These are phyloP conservation scores for Stygiomarasmius scandens DNA, from an alignment of 1,284 basidiomycete genomes.

Conservation along the genomic window DNA sequence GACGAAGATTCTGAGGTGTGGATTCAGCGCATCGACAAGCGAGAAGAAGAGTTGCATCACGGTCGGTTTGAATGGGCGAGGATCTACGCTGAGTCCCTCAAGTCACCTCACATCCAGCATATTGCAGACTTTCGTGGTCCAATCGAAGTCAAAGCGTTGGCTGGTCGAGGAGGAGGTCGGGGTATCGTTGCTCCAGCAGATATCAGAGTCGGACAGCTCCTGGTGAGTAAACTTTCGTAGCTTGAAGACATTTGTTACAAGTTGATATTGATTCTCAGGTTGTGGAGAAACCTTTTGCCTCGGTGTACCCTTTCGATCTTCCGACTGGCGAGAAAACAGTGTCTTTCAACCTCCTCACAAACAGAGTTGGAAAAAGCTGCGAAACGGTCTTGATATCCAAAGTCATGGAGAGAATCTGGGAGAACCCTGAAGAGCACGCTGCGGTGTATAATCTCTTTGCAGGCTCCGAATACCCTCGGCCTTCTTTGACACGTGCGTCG, in stretches of 20 bases:
- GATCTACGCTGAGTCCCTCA: constrained; percentile 10
- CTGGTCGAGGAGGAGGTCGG: constrained; percentile 19
- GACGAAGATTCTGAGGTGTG: neutral
- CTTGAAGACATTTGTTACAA: neutral
- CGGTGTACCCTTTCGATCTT: constrained; percentile 6
- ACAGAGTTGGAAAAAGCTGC: neutral
- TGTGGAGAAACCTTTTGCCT: constrained; percentile 21
- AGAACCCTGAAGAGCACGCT: constrained; percentile 12
- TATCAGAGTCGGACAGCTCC: constrained; percentile 19
- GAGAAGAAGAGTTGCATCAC: constrained; percentile 8
- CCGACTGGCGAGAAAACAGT: neutral
- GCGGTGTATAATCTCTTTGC: constrained; percentile 15
- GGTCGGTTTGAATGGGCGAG: constrained; percentile 23
- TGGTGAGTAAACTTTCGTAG: constrained; percentile 17
- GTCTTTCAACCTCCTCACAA: neutral
- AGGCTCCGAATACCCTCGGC: constrained; percentile 4
- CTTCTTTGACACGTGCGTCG: neutral
- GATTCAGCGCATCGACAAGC: constrained; percentile 1
- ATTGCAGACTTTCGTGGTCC: constrained; percentile 23
- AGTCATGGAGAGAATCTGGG: constrained; percentile 13
- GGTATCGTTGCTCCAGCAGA: constrained; percentile 17
- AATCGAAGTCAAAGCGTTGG: constrained; percentile 15
- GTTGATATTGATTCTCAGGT: constrained; percentile 9
- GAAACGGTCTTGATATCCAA: constrained; percentile 10
- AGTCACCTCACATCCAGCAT: constrained; percentile 10